Base-by-base conservation (phyloP, 2,329 filamentous ascomycete genomes). In the Xylariaceae sp. region DNA sequence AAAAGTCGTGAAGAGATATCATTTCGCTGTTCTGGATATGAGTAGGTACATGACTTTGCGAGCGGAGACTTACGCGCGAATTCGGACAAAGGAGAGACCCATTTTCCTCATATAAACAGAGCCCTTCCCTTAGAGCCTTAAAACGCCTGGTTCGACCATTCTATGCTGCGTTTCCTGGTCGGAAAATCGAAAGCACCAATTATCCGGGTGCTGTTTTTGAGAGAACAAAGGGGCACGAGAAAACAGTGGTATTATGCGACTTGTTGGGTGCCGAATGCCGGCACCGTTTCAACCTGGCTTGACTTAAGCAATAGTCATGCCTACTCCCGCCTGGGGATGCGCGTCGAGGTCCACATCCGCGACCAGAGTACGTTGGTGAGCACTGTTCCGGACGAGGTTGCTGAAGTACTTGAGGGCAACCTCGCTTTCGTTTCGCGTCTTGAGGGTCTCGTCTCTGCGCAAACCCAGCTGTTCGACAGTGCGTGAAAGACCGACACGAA, bases 361-460 rank as follows among this genome's bases (percentile, higher is more conserved):
- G 23, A 85, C 78, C 49, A 74, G 73, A 50, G 71, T 71, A 39
- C 81, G 78, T 67, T 87, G 78, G 59, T 77, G 74, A 17, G 77
- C 77, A 61, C 82, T 85, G 66, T 86, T 81, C 61, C 88, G 82
- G 55, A 94, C 86, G 15, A 99, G 81, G 69, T 95, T 94, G 55
- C 84, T 79, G 73, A 99, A 99, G 77, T 96, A 97, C 74, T 93
- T 95, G 65, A 85, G 80, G 5, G 94, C 94, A 37, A 90, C 86
- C 71, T 95, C 88, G 70, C 90, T 94, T 76, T 97, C 93, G 39
- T 79, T 80, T 73, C 87, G 87, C 61, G 90, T 82, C 77, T 94
- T 95, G 71, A 84, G 80, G 7, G 91, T 94, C 71, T 96, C 89
- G 66, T 94, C 89, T 66, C 89, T 88, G 72, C 89, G 88, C 58